Base-by-base conservation (phyloP, 257 asterid species). In the Plantago elongata region DNA sequence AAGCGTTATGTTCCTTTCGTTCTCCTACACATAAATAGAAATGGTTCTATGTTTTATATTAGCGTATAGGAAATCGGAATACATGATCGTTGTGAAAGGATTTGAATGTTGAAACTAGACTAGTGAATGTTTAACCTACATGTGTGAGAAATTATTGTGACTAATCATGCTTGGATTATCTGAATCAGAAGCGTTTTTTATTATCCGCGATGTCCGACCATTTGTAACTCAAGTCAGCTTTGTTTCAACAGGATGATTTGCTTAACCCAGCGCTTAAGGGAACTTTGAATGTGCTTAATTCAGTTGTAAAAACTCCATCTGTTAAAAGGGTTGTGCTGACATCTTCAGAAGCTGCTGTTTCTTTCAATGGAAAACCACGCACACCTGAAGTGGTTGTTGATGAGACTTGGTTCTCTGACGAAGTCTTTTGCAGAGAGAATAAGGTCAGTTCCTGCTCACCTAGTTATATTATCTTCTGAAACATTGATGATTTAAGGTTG, bases 191-290 rank as follows among this genome's bases (percentile, higher is more conserved):
- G 27, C 54, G n/a, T 14, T 9, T 14, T 49, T 5, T 51, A 11
- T 11, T 18, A 16, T 51, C 10, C 9, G 10, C 6, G 43, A 11
- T 45, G 64, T n/a, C 11, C 4, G 9, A 9, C 9, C 16, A 51
- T 55, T 54, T 7, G 61, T n/a, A 2, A 60, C 69, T 47, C 49
- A 52, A 55, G 45, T 60, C 11, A 54, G 45, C 47, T 68, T 65
- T 54, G 13, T 54, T 50, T 43, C 63, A 63, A 40, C 79, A 87
- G 90, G 72, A 54, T 11, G 90, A 85, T 13, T 15, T 85, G 71
- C 73, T 85, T 64, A 86, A 79, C 54, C 90, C 95, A 51, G 93
- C 95, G 13, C 46, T 87, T 9, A 82, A 87, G 63, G 95, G 95
- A 54, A 87, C 95, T 0, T 69, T 84, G 57, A 87, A 87, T 38